Base-by-base conservation (phyloP, 2,329 filamentous ascomycete species). In the Colletotrichum godetiae region DNA sequence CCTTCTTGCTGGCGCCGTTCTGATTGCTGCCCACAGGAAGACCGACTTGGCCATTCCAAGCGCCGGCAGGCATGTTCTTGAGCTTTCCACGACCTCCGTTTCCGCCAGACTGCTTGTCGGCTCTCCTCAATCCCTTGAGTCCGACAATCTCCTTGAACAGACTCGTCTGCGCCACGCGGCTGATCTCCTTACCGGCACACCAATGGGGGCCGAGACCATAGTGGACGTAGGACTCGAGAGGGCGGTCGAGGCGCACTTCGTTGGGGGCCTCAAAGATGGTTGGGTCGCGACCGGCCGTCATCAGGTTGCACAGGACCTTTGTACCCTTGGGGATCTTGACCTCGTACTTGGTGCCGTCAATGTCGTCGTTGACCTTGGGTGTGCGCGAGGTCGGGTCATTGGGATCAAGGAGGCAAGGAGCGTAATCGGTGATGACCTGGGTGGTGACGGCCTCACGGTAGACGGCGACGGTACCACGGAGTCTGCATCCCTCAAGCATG, bases 401-500 rank as follows among this genome's bases (percentile, higher is more conserved):
- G 1, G 76, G 74, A 37, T 77, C 57, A 10, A 73, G 42, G 0
- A 77, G 31, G 31, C 76, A 78, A 1, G 80, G 79, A 11, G 69
- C 53, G 57, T 78, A 76, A 69, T 79, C 80, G 24, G 65, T 70
- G 62, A 82, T 60, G 35, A 72, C 74, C 66, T 81, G 78, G 46
- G 80, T 72, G 24, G 78, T 77, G 57, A 82, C 80, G 22, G 86
- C 83, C 75, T 85, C 81, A 56, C 89, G 85, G 76, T 86, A 87
- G 13, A 86, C 82, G 27, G 87, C 87, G 57, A 88, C 87, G 19
- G 85, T 86, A 55, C 86, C 87, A 67, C 87, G 87, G 67, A 91
- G 82, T 68, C 89, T 86, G 75, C 88, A 86, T 46, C 86, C 88
- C 80, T 88, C 90, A 77, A 86, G 82, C 68, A 85, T 84, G 79